Base-by-base conservation (phyloP, 257 asterid species). In the Ophiorrhiza pumila region DNA sequence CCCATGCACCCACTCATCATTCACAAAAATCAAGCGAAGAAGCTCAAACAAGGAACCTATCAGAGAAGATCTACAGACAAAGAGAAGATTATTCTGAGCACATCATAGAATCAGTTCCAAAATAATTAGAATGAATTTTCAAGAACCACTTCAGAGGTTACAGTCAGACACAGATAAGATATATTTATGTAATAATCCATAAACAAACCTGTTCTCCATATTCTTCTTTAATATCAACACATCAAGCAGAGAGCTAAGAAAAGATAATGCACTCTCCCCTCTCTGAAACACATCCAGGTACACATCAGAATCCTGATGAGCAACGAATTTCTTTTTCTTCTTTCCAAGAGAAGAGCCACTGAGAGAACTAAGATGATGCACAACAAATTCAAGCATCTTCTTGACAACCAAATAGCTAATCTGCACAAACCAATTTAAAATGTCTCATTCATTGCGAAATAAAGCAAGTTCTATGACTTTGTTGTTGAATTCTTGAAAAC, bases 11-110 rank as follows among this genome's bases (percentile, higher is more conserved):
- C 81, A 80, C 73, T 80, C 88, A 13, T 82, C 78, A 63, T 84
- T 82, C 71, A 59, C 70, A 70, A 79, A 81, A 67, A 86, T 59
- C 77, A 81, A 55, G 77, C 69, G 85, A 74, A 91, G 91, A 81
- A 95, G 85, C 88, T 89, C 83, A 81, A 86, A 86, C 71, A 95
- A 84, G 68, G 98, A 86, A 57, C 88, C 90, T 31, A 87, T 77
- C 56, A 95, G 93, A 75, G 90, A 86, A 71, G 85, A 70, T 79
- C 99, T 95, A 74, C 85, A 82, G 73, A 65, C 12, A 69, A 27
- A 43, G 22, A 74, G 6, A 10, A 20, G 15, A 29, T n/a, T 25
- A 22, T 18, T 34, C 37, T 67, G 31, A 53, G 65, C 10, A 37
- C 46, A 2, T 45, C 56, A 25, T 12, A 37, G 59, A 71, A 52